Base-by-base conservation (phyloP, 192 early-diverging fungal species). In the Coemansia sp. region DNA sequence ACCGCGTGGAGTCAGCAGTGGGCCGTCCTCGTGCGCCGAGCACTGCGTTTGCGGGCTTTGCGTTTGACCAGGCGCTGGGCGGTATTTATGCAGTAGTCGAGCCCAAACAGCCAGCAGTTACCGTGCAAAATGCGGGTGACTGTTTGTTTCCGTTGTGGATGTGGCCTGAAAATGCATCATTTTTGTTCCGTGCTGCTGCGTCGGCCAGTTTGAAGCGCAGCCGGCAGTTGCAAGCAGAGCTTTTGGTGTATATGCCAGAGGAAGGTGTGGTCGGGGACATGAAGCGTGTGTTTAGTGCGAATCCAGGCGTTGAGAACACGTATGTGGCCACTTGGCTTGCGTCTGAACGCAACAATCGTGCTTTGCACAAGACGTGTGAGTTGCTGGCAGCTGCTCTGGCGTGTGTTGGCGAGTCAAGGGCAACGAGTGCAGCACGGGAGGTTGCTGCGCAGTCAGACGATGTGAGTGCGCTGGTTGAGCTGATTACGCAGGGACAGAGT, bases 291-390 rank as follows among this genome's bases (percentile, higher is more conserved):
- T 73, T 71, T 27, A 73, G 65, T 48, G 66, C 66, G 24, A 68
- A 52, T 37, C 72, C 72, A n/a, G 70, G 66, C 10, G 75, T 78
- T 0, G 75, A 72, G 24, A 78, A 66, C 56, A 69, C 75, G 2
- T 72, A 78, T 32, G 70, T 59, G 22, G 27, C 62, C 3, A 22
- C 64, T 3, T 73, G 75, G 75, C 59, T 78, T 29, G 59, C 52
- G 0, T 49, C 58, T 4, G 62, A 72, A 49, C 70, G 63, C 13
- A 10, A 47, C 39, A 45, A 19, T 3, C 27, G 23, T 35, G 18
- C 57, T 2, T 14, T 12, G 6, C 14, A 11, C 29, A 6, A 12
- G 27, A 26, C 43, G 1, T 59, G 43, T 22, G 23, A 13, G 38
- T n/a, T 65, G 11, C 50, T 78, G 24, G 59, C 58, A 0, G 47